phyloP scores from a whole-genome alignment of 139 green algal species.

The Tetradesmus lagerheimii region DNA sequence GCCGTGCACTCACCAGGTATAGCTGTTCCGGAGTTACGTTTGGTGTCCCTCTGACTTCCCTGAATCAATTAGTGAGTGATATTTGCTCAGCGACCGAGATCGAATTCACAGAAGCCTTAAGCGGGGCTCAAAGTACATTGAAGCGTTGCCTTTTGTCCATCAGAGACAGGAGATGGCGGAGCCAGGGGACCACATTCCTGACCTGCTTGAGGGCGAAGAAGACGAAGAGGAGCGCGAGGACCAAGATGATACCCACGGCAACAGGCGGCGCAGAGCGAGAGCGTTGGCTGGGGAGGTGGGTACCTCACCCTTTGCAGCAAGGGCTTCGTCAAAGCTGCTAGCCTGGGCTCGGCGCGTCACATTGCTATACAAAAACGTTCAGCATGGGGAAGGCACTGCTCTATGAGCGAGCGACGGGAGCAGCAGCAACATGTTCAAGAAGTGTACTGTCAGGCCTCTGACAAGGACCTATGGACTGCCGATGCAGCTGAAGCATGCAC shows the following conservation, averaged over 20 bases:
- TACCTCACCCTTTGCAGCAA: not conserved
- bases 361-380: too few species aligned
- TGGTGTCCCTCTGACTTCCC: too few species aligned
- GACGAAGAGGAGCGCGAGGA: not conserved
- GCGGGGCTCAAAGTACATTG: too few species aligned
- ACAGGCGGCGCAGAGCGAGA: not conserved
- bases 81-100: too few species aligned
- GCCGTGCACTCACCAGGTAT: too few species aligned
- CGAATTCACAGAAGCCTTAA: too few species aligned
- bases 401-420: not conserved
- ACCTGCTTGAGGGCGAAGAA: not conserved
- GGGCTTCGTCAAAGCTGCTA: not conserved
- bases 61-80: too few species aligned
- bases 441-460: not conserved
- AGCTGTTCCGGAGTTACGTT: too few species aligned
- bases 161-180: not conserved
- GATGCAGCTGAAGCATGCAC: not conserved
- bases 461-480: not conserved
- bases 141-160: not conserved
- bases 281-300: not conserved
- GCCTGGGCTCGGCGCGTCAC: not conserved
- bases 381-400: too few species aligned
- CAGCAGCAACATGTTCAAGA: not conserved
- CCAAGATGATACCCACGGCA: not conserved
- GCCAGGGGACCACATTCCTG: not conserved